Conservation (phyloP, 805 yeast genomes). For the Soucietia sequanensis region DNA sequence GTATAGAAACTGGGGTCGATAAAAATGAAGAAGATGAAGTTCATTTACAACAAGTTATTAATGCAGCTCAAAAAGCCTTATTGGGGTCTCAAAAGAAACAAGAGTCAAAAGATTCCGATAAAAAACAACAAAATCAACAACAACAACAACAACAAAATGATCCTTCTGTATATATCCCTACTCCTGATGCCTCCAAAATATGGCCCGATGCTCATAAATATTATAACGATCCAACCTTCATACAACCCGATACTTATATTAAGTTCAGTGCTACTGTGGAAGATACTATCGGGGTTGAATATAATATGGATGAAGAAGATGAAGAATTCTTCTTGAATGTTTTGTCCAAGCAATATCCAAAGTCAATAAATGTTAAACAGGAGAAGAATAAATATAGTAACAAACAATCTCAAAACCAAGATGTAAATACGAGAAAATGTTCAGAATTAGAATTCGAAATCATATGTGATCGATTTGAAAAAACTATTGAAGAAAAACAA, state of each 20-base stretch:
- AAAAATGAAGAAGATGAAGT: conserved; percentile 97
- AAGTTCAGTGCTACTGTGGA: conserved; percentile 95
- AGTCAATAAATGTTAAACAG: conserved; percentile 9
- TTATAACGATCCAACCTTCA: conserved; percentile 61
- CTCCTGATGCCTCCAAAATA: conserved; percentile 86
- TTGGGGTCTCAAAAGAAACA: conserved; percentile 29
- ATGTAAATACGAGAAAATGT: conserved; percentile 34
- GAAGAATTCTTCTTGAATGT: conserved; percentile 55
- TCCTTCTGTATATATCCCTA: conserved; percentile 77
- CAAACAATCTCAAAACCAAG: conserved; percentile 11
- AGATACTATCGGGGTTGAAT: conserved; percentile 82
- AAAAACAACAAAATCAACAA: conserved; percentile 10
- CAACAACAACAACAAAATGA: too few relatives aligned
- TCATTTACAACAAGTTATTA: conserved; percentile 88
- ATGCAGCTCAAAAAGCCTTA: conserved; percentile 70
- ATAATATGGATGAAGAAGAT: conserved; percentile 89
- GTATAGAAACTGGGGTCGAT: conserved; percentile 96
- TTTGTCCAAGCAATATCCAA: conserved; percentile 37
- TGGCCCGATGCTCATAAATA: conserved; percentile 78
- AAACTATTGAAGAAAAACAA: conserved; percentile 72
- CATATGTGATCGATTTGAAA: conserved; percentile 71
- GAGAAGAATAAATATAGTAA: conserved; percentile 7
- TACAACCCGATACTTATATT: conserved; percentile 75
- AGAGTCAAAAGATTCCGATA: conserved; percentile 29
- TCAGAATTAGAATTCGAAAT: conserved; percentile 86